A percentile compares a stretch with the other conserved stretches of the same genome.
phyloP scores from a whole-genome alignment of 495 filamentous ascomycete species.

The Lepraria neglecta region DNA sequence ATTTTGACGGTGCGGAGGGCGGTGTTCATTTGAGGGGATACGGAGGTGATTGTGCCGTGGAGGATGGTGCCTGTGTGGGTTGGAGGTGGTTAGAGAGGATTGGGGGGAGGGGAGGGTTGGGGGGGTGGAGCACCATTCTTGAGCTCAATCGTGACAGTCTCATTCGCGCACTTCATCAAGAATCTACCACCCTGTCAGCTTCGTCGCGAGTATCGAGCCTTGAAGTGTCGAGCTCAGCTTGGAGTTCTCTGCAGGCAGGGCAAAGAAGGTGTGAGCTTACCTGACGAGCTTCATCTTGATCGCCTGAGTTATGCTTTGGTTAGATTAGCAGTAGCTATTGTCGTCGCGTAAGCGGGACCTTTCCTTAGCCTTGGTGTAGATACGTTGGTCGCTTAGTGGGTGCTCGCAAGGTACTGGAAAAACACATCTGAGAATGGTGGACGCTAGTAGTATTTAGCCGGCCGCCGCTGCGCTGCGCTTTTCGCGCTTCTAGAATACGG shows the following conservation, averaged over 20 bases:
- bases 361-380: no score
- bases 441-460: no score
- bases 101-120: constrained; percentile 21
- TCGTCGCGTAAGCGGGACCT: no score
- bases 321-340: no score
- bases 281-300: constrained; percentile 94
- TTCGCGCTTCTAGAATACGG: no score
- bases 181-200: constrained; percentile 54
- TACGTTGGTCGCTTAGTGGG: background rate
- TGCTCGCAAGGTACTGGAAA: background rate
- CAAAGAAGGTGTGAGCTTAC: constrained; percentile 48
- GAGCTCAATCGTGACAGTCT: constrained; percentile 93
- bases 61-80: constrained; percentile 71
- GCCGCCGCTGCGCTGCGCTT: no score
- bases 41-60: constrained; percentile 89
- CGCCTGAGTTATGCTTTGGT: background rate
- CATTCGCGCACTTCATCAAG: constrained; percentile 96
- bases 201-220: constrained; percentile 24
- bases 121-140: constrained; percentile 72
- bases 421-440: background rate
- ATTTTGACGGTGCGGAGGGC: constrained; percentile 89
- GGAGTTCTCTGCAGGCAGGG: constrained; percentile 28
- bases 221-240: constrained; percentile 33
- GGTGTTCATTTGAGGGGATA: constrained; percentile 96
- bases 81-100: constrained; percentile 2